Evolutionary conservation across 331 rosid genomes (phyloP).

Genomic region (Quercus tomentella): DNA sequence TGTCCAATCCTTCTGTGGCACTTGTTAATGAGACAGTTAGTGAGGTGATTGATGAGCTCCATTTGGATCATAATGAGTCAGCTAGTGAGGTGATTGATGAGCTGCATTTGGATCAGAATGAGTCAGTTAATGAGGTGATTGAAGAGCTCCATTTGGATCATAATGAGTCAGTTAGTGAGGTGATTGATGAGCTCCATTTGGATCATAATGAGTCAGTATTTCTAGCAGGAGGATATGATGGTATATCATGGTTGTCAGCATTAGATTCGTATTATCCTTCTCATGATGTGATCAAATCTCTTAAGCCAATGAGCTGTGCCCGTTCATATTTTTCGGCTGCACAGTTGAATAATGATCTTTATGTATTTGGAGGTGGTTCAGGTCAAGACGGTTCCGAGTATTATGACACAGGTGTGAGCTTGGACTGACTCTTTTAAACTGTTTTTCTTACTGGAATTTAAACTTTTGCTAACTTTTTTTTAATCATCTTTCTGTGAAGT

Average conservation of each 20-base stretch:
- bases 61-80: too few species aligned
- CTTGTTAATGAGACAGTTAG: not conserved
- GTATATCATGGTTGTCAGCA: slow-evolving; percentile 44
- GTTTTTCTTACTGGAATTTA: not conserved
- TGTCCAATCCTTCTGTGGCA: slow-evolving; percentile 16
- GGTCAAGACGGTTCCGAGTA: slow-evolving; percentile 25
- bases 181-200: slow-evolving; percentile 16
- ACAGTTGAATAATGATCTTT: slow-evolving; percentile 43
- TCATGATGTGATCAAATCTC: slow-evolving; percentile 35
- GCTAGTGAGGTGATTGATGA: too few species aligned
- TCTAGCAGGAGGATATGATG: slow-evolving; percentile 71
- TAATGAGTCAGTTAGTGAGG: too few species aligned
- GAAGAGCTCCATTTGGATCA: too few species aligned
- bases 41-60: too few species aligned
- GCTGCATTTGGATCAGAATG: too few species aligned
- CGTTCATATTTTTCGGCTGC: slow-evolving; percentile 48
- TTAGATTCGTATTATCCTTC: slow-evolving; percentile 57
- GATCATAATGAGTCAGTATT: slow-evolving; percentile 53
- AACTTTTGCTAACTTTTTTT: not conserved
- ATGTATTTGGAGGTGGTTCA: slow-evolving; percentile 41
- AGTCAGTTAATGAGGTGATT: too few species aligned
- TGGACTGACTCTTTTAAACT: not conserved
- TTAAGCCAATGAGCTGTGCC: slow-evolving; percentile 33
- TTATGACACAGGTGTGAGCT: slow-evolving; percentile 44
- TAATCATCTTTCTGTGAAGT: slow-evolving; percentile 39